phyloP scores from a whole-genome alignment of 805 yeast genomes.

The Spathaspora sp. region DNA sequence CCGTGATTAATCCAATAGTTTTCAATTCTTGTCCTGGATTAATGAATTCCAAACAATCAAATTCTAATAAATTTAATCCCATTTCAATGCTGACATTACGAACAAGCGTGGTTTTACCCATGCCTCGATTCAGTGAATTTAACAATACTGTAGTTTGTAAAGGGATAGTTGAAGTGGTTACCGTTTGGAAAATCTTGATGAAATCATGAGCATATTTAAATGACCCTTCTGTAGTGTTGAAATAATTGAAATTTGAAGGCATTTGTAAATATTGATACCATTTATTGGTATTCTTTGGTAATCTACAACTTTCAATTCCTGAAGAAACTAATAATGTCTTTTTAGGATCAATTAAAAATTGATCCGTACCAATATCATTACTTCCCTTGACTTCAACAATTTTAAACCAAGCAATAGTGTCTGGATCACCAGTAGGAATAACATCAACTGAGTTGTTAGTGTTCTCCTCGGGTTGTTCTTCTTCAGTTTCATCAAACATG shows the following conservation, averaged over 20 bases:
- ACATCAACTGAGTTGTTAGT: constrained; percentile 18
- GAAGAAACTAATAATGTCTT: constrained; percentile 68
- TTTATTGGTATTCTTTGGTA: constrained; percentile 32
- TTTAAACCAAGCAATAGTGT: constrained; percentile 82
- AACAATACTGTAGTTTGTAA: constrained; percentile 63
- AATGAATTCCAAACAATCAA: constrained; percentile 67
- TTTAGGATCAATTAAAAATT: constrained; percentile 61
- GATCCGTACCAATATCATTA: constrained; percentile 20
- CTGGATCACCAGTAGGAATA: constrained; percentile 60
- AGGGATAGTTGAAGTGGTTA: constrained; percentile 27
- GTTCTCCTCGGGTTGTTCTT: background rate
- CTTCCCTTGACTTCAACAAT: constrained; percentile 50
- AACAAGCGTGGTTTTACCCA: constrained; percentile 74
- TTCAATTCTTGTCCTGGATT: constrained; percentile 73
- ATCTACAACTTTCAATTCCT: constrained; percentile 47
- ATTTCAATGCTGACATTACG: constrained; percentile 49
- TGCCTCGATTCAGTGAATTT: constrained; percentile 65
- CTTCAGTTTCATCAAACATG: constrained; percentile 28
- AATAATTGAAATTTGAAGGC: constrained; percentile 37
- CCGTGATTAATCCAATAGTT: constrained; percentile 73
- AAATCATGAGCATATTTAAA: constrained; percentile 49
- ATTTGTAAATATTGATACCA: constrained; percentile 50
- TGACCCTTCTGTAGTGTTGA: constrained; percentile 10
- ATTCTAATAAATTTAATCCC: constrained; percentile 63
- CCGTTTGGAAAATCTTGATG: constrained; percentile 51